A percentile compares a stretch with the other conserved stretches of the same genome.
Conservation (phyloP, 2,329 filamentous ascomycete genomes). For the Lasiodiplodia sp. region DNA sequence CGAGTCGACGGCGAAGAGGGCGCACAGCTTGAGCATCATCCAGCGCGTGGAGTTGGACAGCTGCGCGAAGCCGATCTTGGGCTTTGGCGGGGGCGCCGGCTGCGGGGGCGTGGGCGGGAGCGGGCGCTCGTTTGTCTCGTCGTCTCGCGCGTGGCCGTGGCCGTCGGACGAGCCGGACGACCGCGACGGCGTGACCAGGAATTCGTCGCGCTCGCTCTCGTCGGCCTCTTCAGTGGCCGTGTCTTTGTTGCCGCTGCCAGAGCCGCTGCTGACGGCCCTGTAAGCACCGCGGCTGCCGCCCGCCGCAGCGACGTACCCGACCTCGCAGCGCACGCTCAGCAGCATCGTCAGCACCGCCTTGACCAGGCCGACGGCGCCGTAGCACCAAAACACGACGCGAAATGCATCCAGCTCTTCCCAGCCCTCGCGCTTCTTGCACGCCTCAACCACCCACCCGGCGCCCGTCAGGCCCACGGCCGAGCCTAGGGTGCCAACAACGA, state of each 20-base stretch:
- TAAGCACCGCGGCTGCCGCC: constrained; percentile 43
- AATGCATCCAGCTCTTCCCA: constrained; percentile 51
- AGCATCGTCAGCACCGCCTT: constrained; percentile 50
- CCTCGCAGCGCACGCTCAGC: constrained; percentile 50
- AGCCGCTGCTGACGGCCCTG: neutral
- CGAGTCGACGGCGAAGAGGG: constrained; percentile 73
- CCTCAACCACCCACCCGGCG: constrained; percentile 49
- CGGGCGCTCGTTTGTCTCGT: constrained; percentile 31
- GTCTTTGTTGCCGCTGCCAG: neutral
- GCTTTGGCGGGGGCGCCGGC: constrained; percentile 29
- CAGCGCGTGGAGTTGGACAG: constrained; percentile 64
- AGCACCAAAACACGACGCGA: constrained; percentile 52
- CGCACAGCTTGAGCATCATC: constrained; percentile 67
- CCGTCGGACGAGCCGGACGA: constrained; percentile 36
- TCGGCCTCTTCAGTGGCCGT: constrained; percentile 37
- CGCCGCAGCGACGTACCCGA: constrained; percentile 49
- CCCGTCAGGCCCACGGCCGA: constrained; percentile 44
- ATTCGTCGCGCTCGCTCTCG: constrained; percentile 36
- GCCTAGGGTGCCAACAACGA: constrained; percentile 47
- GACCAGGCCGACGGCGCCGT: constrained; percentile 50
- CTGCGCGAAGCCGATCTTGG: constrained; percentile 52
- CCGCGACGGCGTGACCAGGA: constrained; percentile 6
- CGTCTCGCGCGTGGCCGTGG: constrained; percentile 35
- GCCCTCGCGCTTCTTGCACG: constrained; percentile 39
- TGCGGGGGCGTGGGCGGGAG: constrained; percentile 21